Base-by-base conservation (phyloP, 2,329 filamentous ascomycete species). In the Colletotrichum liriopes region DNA sequence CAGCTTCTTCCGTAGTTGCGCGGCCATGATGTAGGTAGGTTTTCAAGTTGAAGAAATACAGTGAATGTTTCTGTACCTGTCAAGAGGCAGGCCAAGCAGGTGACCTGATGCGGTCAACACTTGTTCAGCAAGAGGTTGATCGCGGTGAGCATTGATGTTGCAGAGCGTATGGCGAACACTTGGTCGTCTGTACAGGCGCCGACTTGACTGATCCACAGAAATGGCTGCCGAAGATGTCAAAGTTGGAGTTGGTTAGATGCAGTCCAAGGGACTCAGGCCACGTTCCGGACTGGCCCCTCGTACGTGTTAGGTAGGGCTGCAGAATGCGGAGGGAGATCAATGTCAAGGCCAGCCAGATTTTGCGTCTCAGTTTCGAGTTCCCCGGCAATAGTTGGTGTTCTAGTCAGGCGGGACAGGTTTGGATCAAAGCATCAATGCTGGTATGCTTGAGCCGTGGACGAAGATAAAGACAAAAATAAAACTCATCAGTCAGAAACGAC, bases 1-100 rank as follows among this genome's bases (percentile, higher is more conserved):
- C 11, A 89, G 84, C 77, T 88, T 92, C 72, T 89, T 92, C 23
- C 60, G 56, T 23, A 73, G 12, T 37, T 73, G 49, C 12, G 32
- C n/a, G 18, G 58, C n/a, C 41, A 65, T 63, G 3, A 8, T 47
- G 14, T 51, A 14, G 20, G 29, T 11, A 9, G 26, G 37, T 39
- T 6, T 20, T 60, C 8, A 16, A 20, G 11, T n/a, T 47, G 18
- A 16, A n/a, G 20, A 39, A 23, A 35, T 20, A 20, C 52, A 41
- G 7, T 8, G 6, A 26, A 26, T 14, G n/a, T 29, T 7, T 58
- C 12, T 58, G 14, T 41, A 26, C 7, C 26, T 35, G 11, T 18
- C 14, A 39, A 41, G n/a, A n/a, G 12, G 35, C 14, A 58, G 26
- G 55, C 23, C 55, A 58, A 58, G n/a, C 35, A 58, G n/a, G 7